Evolutionary conservation across 345 rosid species (phyloP).

Genomic region (Camelina sativa): DNA sequence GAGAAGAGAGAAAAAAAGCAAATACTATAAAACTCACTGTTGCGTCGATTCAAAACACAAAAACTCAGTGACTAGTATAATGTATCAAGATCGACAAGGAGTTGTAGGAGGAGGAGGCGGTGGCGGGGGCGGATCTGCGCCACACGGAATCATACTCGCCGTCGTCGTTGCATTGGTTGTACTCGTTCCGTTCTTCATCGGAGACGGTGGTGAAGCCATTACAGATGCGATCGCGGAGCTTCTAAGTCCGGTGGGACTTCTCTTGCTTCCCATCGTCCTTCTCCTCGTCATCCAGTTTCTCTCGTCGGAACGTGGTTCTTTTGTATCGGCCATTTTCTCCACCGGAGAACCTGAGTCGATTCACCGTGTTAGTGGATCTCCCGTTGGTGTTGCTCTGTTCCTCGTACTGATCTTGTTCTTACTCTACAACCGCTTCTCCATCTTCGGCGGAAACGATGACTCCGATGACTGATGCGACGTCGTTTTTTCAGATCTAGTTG

Average conservation of each 20-base stretch:
- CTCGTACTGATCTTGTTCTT: slow-evolving; percentile 64
- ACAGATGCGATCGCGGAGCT: slow-evolving; percentile 78
- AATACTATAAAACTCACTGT: not conserved
- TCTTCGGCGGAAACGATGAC: slow-evolving; percentile 79
- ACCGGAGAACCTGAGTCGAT: slow-evolving; percentile 71
- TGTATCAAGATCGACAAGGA: slow-evolving; percentile 49
- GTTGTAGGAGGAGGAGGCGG: slow-evolving; percentile 40
- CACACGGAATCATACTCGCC: slow-evolving; percentile 77
- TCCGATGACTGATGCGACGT: slow-evolving; percentile 48
- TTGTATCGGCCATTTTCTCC: slow-evolving; percentile 58
- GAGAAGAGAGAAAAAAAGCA: not conserved
- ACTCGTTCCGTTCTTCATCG: slow-evolving; percentile 63
- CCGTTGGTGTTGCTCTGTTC: slow-evolving; percentile 72
- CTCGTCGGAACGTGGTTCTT: slow-evolving; percentile 78
- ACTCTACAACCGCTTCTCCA: slow-evolving; percentile 72
- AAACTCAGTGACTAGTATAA: slow-evolving; percentile 1
- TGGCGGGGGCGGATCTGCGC: slow-evolving; percentile 61
- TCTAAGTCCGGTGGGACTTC: slow-evolving; percentile 78
- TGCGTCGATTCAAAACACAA: not conserved
- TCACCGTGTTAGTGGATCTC: slow-evolving; percentile 79
- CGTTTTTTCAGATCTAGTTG: slow-evolving; percentile 38
- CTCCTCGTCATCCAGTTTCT: slow-evolving; percentile 83
- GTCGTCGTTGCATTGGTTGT: slow-evolving; percentile 68
- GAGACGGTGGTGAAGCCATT: slow-evolving; percentile 81
- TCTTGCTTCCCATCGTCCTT: slow-evolving; percentile 69